These are phyloP conservation scores for Rhizodiscina lignyota DNA, from an alignment of 495 filamentous ascomycete genomes.

Conservation along the genomic window DNA sequence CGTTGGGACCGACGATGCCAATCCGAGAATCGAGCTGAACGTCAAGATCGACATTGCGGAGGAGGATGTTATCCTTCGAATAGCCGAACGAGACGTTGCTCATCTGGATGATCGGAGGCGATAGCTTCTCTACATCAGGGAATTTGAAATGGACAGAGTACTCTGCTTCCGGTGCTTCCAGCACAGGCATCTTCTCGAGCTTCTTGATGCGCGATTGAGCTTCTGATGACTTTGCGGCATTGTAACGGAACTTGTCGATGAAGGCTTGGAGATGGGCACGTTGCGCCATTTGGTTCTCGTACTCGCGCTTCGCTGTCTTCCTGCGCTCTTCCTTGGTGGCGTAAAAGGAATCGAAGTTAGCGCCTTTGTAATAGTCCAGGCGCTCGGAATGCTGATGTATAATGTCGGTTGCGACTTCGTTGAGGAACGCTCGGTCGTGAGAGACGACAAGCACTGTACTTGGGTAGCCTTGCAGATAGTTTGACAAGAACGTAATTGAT, in stretches of 20 bases:
- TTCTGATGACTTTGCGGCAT: constrained; percentile 96
- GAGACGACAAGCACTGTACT: constrained; percentile 93
- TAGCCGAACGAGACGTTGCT: constrained; percentile 84
- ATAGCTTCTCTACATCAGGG: constrained; percentile 94
- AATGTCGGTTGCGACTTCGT: constrained; percentile 99
- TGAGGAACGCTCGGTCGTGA: constrained; percentile 97
- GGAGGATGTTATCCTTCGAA: constrained; percentile 57
- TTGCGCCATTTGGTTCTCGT: constrained; percentile 94
- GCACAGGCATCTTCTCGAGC: constrained; percentile 84
- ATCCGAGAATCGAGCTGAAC: constrained; percentile 97
- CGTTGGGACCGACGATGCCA: constrained; percentile 96
- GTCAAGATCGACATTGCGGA: constrained; percentile 78
- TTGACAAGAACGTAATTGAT: constrained; percentile 97
- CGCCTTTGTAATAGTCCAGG: constrained; percentile 96
- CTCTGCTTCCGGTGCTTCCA: constrained; percentile 80
- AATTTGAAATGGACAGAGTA: constrained; percentile 97
- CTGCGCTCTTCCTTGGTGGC: constrained; percentile 92
- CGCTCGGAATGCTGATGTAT: constrained; percentile 96
- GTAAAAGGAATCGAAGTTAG: constrained; percentile 97
- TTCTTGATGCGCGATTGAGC: constrained; percentile 98
- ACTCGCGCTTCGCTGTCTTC: constrained; percentile 92
- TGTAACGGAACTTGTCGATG: constrained; percentile 99
- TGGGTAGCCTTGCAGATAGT: constrained; percentile 86
- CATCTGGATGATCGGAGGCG: constrained; percentile 97
- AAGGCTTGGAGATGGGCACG: constrained; percentile 86